phyloP scores from a whole-genome alignment of 371 early-diverging fungal species.

The Mortierella sp. region DNA sequence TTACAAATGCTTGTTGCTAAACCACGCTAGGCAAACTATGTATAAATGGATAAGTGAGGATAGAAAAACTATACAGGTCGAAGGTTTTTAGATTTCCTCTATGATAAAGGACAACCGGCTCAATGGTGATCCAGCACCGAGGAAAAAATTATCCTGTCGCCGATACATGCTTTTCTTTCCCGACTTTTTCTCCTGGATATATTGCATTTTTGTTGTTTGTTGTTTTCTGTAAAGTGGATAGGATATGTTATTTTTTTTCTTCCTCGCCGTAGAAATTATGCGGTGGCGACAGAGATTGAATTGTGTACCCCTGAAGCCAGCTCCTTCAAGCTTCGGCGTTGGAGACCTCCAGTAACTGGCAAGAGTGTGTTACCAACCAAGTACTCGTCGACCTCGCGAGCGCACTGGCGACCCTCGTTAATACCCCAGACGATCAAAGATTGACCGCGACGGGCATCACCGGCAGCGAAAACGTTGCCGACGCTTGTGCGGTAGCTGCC shows the following conservation, averaged over 20 bases:
- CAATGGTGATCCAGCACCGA: constrained; percentile 24
- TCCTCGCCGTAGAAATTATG: constrained; percentile 1
- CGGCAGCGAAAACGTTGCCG: constrained; percentile 92
- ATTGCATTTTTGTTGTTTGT: neutral
- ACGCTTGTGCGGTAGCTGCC: constrained; percentile 84
- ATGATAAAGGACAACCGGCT: constrained; percentile 21
- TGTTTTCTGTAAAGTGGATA: no score
- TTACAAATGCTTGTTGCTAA: constrained; percentile 19
- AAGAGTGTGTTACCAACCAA: constrained; percentile 77
- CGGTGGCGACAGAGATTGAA: constrained; percentile 15
- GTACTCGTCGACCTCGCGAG: constrained; percentile 90
- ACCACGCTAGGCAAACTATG: constrained; percentile 3
- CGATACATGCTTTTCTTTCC: neutral
- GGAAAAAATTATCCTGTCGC: neutral
- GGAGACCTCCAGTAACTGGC: constrained; percentile 78
- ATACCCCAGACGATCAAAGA: constrained; percentile 97
- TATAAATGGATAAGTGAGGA: constrained; percentile 10
- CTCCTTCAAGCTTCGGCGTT: constrained; percentile 63
- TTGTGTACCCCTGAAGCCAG: constrained; percentile 32
- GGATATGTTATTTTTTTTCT: neutral
- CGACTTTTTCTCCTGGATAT: neutral
- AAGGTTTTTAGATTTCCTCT: no score
- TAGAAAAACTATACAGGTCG: neutral
- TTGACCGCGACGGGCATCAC: constrained; percentile 97
- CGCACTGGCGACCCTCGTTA: constrained; percentile 96